Base-by-base conservation (phyloP, 2,329 filamentous ascomycete genomes). In the Fusarium musae region DNA sequence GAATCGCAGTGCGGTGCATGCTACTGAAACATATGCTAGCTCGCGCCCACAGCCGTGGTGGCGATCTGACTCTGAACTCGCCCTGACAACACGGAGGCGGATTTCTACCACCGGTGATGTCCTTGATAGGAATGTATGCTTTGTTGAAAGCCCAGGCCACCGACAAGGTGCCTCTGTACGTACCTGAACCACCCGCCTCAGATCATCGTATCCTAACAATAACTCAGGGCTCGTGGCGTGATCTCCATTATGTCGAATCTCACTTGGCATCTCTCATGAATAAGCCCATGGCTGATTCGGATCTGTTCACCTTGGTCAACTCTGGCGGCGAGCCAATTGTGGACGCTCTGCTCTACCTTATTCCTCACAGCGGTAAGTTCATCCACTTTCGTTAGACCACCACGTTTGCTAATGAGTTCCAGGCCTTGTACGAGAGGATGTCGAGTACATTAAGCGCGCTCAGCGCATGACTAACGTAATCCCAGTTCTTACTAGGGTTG, bases 71-170 rank as follows among this genome's bases (percentile, higher is more conserved):
- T 82, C 94, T 54, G 92, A 95, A 62, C 90, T 92, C 69, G 64
- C 86, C 85, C 32, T 73, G 39, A 66, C 82, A 89, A 70, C 88
- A 52, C 87, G 91, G 78, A 88, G 92, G 77, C 93, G 91, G 79
- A 96, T 93, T 10, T 79, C 78, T 9, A 57, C 69, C 58, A 91
- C 91, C 12, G 95, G 96, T 72, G 88, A 90, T 28, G 89, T 98
- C 43, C 84, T 98, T 50, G 96, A 98, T 79, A 90, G 96, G 36
- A 99, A 99, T 79, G 83, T 99, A 9, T 97, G 94, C 81, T 98
- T 99, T 79, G 91, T 98, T 65, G 96, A 98, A 83, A 96, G 93
- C 5, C 90, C 92, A 16, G 91, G 91, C 17, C 90, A 89, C 80
- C 84, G 86, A 44, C 83, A 80, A 72, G 86, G 85, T 50, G 85